phyloP scores from a whole-genome alignment of 2,329 filamentous ascomycete species.

The Mycosphaerella arachidis region DNA sequence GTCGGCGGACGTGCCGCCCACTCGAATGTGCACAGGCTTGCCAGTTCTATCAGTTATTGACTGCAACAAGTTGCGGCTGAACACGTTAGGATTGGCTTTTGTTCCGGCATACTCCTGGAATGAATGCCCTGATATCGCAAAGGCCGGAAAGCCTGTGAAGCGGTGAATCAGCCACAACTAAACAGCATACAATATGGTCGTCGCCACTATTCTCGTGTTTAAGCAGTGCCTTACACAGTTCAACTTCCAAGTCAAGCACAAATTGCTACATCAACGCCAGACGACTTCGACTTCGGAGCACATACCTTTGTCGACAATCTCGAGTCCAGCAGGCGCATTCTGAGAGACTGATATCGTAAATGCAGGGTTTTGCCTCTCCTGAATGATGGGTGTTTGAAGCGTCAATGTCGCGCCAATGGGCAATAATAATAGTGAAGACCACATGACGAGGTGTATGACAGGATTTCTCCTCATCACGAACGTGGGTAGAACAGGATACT shows the following conservation, averaged over 20 bases:
- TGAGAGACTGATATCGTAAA: slow-evolving; percentile 1
- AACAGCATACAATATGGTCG: neutral
- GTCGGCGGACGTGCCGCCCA: slow-evolving; percentile 15
- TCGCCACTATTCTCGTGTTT: too few relatives aligned
- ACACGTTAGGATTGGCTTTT: slow-evolving; percentile 11
- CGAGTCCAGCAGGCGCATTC: slow-evolving; percentile 1
- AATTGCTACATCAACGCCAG: too few relatives aligned
- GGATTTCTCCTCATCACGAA: neutral
- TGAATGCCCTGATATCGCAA: slow-evolving; percentile 12
- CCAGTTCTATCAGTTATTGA: slow-evolving; percentile 9
- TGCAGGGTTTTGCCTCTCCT: neutral
- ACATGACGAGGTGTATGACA: slow-evolving; percentile 2
- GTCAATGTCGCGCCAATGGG: slow-evolving; percentile 9
- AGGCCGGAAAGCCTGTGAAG: neutral
- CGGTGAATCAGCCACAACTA: neutral
- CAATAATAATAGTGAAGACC: slow-evolving; percentile 9
- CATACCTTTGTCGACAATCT: slow-evolving; percentile 4
- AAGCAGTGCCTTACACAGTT: neutral
- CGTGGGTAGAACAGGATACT: neutral
- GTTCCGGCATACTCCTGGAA: slow-evolving; percentile 17
- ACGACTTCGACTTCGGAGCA: neutral
- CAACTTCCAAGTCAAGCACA: neutral
- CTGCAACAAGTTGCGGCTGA: slow-evolving; percentile 12
- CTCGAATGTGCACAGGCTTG: slow-evolving; percentile 11
- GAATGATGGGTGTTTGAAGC: slow-evolving; percentile 4